Base-by-base conservation (phyloP, 306 rosid species). In the Potentilla sterilis region DNA sequence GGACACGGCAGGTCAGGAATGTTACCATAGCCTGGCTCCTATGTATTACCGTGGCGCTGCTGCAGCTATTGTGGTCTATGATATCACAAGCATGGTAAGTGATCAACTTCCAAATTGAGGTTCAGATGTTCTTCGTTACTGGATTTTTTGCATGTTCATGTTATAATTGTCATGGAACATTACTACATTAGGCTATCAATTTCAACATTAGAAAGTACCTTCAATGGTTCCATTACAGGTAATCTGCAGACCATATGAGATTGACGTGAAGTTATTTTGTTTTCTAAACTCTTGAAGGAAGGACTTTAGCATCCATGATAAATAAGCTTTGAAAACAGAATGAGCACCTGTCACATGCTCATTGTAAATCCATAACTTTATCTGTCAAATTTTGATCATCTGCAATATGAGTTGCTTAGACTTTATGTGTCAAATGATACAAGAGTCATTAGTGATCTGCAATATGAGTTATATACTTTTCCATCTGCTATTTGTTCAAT, bases 11-110 rank as follows among this genome's bases (percentile, higher is more conserved):
- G 97, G 97, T 43, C 97, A 92, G 69, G 97, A 92, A 68, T 58
- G 97, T 34, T 92, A 92, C 83, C 97, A 92, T 69, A 92, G 97
- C 81, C 83, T 92, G 86, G 97, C 97, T 77, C 97, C 97, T n/a
- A 92, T 92, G 97, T 92, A 92, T 69, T 92, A 92, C 76, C 93
- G 97, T 0, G 97, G 97, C 48, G 96, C 97, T 13, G 96, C 97
- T 35, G 93, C 97, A 4, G 92, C 97, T 9, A 86, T 92, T 19
- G 88, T 92, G 68, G 92, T 92, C 1, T 92, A 92, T 42, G 97
- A 92, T 78, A 83, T 90, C 75, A 87, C 97, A 72, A 87, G 85
- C 85, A 83, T 78, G 87, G 87, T 86, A 70, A 65, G 1, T 1
- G 0, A 19, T 46, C 0, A 4, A 63, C 35, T 42, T 6, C 16